Conservation (phyloP, 768 basidiomycete species). For the Cubamyces lactineus region DNA sequence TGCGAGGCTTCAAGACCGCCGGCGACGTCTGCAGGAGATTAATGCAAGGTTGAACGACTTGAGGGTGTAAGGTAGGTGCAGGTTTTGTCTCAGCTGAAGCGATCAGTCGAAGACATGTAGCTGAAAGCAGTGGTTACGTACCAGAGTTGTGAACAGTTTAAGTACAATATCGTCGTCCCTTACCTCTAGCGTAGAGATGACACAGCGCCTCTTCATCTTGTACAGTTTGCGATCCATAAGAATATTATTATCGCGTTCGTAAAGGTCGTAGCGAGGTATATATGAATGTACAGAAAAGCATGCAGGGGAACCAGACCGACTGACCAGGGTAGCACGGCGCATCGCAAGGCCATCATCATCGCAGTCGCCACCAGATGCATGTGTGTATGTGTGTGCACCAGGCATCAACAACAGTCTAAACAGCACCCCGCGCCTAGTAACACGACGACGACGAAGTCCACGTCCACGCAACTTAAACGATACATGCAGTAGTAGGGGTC, state of each 20-base stretch:
- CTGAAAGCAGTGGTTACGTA: too few relatives aligned
- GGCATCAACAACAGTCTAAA: slow-evolving; percentile 5
- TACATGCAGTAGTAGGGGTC: slow-evolving; percentile 1
- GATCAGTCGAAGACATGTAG: too few relatives aligned
- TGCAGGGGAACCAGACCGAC: slow-evolving; percentile 22
- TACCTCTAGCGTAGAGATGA: too few relatives aligned
- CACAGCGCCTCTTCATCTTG: background rate
- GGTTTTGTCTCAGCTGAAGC: too few relatives aligned
- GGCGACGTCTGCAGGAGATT: slow-evolving; percentile 39
- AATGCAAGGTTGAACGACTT: slow-evolving; percentile 35
- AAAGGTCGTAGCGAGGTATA: slow-evolving; percentile 36
- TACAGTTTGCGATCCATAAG: slow-evolving; percentile 18
- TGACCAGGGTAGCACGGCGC: background rate
- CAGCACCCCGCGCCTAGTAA: background rate
- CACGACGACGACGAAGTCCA: too few relatives aligned
- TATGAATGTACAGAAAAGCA: slow-evolving; percentile 30
- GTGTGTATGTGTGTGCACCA: background rate
- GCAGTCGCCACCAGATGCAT: background rate
- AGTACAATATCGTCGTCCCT: too few relatives aligned
- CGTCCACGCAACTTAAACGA: slow-evolving; percentile 8
- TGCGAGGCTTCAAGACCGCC: slow-evolving; percentile 34
- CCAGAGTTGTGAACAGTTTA: too few relatives aligned
- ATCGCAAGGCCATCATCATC: background rate
- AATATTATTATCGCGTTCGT: slow-evolving; percentile 30
- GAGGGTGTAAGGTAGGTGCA: background rate